phyloP scores from a whole-genome alignment of 2,329 filamentous ascomycete species.

The Aspergillus cejpii region DNA sequence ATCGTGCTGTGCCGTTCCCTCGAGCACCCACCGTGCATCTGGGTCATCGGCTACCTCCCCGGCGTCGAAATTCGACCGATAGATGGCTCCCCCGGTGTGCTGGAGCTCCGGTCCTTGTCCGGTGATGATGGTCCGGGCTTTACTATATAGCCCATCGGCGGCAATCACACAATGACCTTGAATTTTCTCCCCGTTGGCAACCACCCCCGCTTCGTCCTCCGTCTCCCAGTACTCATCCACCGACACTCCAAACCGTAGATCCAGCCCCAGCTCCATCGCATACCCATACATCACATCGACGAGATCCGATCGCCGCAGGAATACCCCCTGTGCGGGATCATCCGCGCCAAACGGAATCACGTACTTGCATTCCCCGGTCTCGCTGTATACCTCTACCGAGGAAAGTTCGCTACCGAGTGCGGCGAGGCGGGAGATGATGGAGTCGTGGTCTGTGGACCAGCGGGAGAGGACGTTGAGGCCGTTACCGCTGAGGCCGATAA shows the following conservation, averaged over 20 bases:
- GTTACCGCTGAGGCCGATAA: not conserved
- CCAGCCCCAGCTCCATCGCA: constrained; percentile 1
- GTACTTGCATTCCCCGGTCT: not conserved
- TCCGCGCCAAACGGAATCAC: not conserved
- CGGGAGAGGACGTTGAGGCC: not conserved
- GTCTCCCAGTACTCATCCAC: constrained; percentile 7
- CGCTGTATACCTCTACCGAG: not conserved
- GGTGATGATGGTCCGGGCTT: constrained; percentile 15
- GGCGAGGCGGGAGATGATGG: not conserved
- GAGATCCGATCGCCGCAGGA: not conserved
- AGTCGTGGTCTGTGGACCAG: not conserved
- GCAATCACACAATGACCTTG: constrained; percentile 7
- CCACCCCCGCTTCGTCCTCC: constrained; percentile 2
- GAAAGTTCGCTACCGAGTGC: not conserved
- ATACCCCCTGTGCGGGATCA: not conserved
- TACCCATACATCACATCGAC: constrained; percentile 1
- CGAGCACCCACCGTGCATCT: not conserved
- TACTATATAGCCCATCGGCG: constrained; percentile 7
- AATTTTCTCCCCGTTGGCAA: constrained; percentile 1
- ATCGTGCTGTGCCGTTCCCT: not conserved
- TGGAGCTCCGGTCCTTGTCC: constrained; percentile 9
- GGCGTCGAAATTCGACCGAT: constrained; percentile 2
- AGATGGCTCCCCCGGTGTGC: not conserved
- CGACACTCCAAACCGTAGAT: constrained; percentile 1
- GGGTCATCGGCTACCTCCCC: not conserved